Evolutionary conservation across 2,329 filamentous ascomycete species (phyloP).

Genomic region (Phyllosticta citriasiana): DNA sequence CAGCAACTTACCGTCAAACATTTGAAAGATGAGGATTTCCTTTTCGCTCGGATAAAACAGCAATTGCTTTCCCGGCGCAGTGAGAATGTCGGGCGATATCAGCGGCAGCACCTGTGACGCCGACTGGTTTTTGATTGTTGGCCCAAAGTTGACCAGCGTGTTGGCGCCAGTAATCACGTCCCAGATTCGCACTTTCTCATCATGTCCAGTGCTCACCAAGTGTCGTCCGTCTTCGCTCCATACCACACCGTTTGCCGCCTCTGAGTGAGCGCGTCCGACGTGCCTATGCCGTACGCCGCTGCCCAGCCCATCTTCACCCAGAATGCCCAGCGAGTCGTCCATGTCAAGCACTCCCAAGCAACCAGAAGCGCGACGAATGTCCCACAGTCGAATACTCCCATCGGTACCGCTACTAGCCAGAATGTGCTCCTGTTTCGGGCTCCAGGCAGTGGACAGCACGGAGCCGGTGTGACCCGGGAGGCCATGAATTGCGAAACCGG

Average conservation of each 20-base stretch:
- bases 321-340: slow-evolving; percentile 67
- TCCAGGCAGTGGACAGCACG: slow-evolving; percentile 63
- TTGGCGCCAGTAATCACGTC: slow-evolving; percentile 71
- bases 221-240: slow-evolving; percentile 75
- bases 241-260: slow-evolving; percentile 71
- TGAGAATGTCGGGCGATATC: slow-evolving; percentile 51
- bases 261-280: slow-evolving; percentile 55
- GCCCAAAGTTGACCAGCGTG: slow-evolving; percentile 79
- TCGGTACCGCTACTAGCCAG: slow-evolving; percentile 79
- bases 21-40: slow-evolving; percentile 68
- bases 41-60: slow-evolving; percentile 69
- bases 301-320: slow-evolving; percentile 35
- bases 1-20: slow-evolving; percentile 66
- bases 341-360: slow-evolving; percentile 71
- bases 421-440: slow-evolving; percentile 66
- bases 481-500: slow-evolving; percentile 55
- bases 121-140: slow-evolving; percentile 60
- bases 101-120: slow-evolving; percentile 33
- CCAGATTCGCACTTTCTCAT: slow-evolving; percentile 81
- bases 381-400: slow-evolving; percentile 76
- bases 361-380: slow-evolving; percentile 68
- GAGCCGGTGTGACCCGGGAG: slow-evolving; percentile 40
- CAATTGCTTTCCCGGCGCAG: slow-evolving; percentile 49
- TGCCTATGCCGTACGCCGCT: slow-evolving; percentile 30
- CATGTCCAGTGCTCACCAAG: slow-evolving; percentile 72